phyloP scores from a whole-genome alignment of 2,329 filamentous ascomycete species.

The Aureobasidium musti region DNA sequence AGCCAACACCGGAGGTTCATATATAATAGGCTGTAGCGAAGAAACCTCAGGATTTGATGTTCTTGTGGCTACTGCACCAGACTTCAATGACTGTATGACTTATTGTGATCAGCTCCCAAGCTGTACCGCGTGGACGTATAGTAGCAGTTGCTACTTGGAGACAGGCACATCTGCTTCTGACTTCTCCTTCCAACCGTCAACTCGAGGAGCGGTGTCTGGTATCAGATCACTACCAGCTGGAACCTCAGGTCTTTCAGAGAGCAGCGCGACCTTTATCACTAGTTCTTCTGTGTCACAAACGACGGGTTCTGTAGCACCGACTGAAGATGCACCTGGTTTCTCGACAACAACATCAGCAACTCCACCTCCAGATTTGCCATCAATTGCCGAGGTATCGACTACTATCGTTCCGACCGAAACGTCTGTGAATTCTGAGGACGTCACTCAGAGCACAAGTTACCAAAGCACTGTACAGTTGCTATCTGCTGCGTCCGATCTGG shows the following conservation, averaged over 20 bases:
- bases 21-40: conserved; percentile 19
- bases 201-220: background rate
- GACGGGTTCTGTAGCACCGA: background rate
- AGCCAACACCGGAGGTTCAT: conserved; percentile 2
- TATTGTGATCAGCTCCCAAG: conserved; percentile 33
- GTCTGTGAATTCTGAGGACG: background rate
- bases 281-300: background rate
- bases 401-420: no score
- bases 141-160: conserved; percentile 6
- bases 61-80: background rate
- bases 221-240: background rate
- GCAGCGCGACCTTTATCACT: background rate
- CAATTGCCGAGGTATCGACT: background rate
- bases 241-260: background rate
- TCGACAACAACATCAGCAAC: background rate
- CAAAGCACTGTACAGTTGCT: background rate
- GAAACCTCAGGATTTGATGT: conserved; percentile 16
- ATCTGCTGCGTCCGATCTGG: background rate
- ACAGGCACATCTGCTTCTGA: background rate
- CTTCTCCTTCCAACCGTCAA: conserved; percentile 2
- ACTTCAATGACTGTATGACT: conserved; percentile 34
- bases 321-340: background rate
- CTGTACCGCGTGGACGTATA: conserved; percentile 34
- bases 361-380: background rate
- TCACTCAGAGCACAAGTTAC: background rate